A percentile compares a stretch with the other conserved stretches of the same genome.
Evolutionary conservation across 129 eudicot species (phyloP).

Genomic region (Chrysanthemum lavandulifolium): DNA sequence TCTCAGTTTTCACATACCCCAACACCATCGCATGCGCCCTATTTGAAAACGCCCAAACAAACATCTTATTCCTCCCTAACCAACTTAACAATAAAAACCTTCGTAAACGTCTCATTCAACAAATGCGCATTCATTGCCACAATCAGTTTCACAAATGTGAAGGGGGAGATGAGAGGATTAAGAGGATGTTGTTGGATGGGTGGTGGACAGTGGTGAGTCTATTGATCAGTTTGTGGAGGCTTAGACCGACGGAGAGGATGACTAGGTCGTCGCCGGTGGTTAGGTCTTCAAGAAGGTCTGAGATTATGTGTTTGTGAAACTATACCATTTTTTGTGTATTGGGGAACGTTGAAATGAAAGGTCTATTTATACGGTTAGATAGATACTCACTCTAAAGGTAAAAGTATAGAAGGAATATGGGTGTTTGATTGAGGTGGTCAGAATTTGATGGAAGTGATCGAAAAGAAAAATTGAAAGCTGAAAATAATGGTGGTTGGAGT

Average conservation of each 20-base stretch:
- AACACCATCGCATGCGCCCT: constrained; percentile 75
- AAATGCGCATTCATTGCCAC: constrained; percentile 66
- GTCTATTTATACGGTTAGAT: constrained; percentile 50
- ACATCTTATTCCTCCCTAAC: no score
- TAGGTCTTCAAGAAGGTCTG: constrained; percentile 36
- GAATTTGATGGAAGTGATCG: no score
- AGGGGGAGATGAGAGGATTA: constrained; percentile 67
- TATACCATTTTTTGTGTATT: constrained; percentile 34
- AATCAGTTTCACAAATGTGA: constrained; percentile 55
- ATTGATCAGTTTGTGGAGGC: constrained; percentile 28
- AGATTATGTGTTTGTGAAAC: no score
- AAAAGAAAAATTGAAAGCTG: no score
- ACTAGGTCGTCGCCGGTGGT: constrained; percentile 60
- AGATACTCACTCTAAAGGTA: constrained; percentile 2
- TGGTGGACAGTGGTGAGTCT: no score
- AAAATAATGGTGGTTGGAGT: no score
- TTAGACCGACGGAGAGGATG: constrained; percentile 57
- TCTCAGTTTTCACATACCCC: constrained; percentile 87
- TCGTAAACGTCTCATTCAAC: constrained; percentile 71
- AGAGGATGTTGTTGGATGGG: constrained; percentile 44
- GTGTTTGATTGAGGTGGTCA: no score
- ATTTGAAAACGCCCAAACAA: constrained; percentile 77
- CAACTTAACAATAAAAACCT: constrained; percentile 79
- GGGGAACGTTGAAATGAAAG: constrained; percentile 15
- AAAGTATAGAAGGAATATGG: no score